phyloP scores from a whole-genome alignment of 2,329 filamentous ascomycete genomes.

The Diaporthe aspalathi region DNA sequence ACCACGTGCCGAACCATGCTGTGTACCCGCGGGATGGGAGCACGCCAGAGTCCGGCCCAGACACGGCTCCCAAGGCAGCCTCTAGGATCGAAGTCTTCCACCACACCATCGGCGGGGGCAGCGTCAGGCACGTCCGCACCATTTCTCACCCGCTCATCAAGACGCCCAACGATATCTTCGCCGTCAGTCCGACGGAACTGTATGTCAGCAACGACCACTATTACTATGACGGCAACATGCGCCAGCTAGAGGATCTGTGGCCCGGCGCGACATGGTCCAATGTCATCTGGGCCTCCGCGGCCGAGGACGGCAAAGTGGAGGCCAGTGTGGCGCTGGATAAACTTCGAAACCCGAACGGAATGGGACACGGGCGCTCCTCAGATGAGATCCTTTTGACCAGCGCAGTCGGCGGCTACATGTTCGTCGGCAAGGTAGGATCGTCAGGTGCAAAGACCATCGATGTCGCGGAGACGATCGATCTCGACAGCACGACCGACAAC shows the following conservation, averaged over 20 bases:
- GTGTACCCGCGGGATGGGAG: slow-evolving; percentile 33
- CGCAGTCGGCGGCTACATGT: slow-evolving; percentile 26
- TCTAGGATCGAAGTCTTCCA: slow-evolving; percentile 38
- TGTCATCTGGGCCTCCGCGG: slow-evolving; percentile 20
- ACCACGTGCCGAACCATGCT: slow-evolving; percentile 63
- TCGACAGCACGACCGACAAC: slow-evolving; percentile 65
- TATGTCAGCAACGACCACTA: slow-evolving; percentile 38
- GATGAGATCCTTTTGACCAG: slow-evolving; percentile 37
- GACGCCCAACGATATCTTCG: slow-evolving; percentile 38
- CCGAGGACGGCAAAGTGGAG: slow-evolving; percentile 29
- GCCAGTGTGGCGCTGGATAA: slow-evolving; percentile 31
- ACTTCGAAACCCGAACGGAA: slow-evolving; percentile 34
- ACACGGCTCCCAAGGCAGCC: slow-evolving; percentile 25
- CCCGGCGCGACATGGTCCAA: slow-evolving; percentile 34
- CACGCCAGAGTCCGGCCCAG: slow-evolving; percentile 5
- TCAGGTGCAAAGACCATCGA: slow-evolving; percentile 47
- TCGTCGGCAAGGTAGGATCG: slow-evolving; percentile 11
- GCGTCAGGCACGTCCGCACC: slow-evolving; percentile 31
- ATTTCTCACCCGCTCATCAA: slow-evolving; percentile 37
- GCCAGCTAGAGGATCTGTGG: slow-evolving; percentile 23
- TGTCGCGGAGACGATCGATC: slow-evolving; percentile 54
- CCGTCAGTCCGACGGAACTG: slow-evolving; percentile 29
- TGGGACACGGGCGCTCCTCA: slow-evolving; percentile 30
- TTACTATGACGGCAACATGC: slow-evolving; percentile 35
- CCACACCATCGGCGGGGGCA: slow-evolving; percentile 32